phyloP scores from a whole-genome alignment of 371 early-diverging fungal genomes.

The Phascolomyces articulosus region DNA sequence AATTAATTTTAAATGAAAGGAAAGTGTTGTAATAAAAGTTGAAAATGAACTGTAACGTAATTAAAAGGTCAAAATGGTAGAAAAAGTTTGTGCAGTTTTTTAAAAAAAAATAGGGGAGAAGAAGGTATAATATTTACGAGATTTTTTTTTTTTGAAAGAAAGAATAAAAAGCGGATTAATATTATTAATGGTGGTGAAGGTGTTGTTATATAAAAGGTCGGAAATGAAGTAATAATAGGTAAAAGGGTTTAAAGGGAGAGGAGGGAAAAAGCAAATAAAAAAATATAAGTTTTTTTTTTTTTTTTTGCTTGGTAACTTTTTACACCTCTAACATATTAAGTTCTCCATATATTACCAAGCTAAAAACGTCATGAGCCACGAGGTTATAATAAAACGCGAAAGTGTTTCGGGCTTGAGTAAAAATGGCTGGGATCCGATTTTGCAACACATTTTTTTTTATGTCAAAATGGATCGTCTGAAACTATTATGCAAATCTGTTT shows the following conservation, averaged over 20 bases:
- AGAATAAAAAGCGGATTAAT: neutral
- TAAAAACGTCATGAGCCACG: constrained; percentile 1
- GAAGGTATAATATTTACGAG: neutral
- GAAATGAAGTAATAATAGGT: neutral
- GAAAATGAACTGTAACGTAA: neutral
- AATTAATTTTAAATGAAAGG: constrained; percentile 4
- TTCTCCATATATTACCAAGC: no score
- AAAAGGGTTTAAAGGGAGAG: neutral
- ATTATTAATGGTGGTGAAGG: no score
- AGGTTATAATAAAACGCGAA: neutral
- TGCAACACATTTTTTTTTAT: no score
- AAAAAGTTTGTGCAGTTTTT: no score
- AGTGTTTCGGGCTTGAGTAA: no score
- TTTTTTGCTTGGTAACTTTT: no score
- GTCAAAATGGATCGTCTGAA: no score
- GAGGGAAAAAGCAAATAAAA: neutral
- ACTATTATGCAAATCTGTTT: no score
- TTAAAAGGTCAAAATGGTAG: neutral
- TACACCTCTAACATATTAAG: no score
- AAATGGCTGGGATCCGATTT: no score
- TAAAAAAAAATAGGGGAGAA: neutral
- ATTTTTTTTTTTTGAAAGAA: neutral
- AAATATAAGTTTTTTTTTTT: no score
- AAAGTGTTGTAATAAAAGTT: neutral
- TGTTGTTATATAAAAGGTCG: no score